These are phyloP conservation scores for Colletotrichum tanaceti DNA, from an alignment of 2,329 filamentous ascomycete species.

Conservation along the genomic window DNA sequence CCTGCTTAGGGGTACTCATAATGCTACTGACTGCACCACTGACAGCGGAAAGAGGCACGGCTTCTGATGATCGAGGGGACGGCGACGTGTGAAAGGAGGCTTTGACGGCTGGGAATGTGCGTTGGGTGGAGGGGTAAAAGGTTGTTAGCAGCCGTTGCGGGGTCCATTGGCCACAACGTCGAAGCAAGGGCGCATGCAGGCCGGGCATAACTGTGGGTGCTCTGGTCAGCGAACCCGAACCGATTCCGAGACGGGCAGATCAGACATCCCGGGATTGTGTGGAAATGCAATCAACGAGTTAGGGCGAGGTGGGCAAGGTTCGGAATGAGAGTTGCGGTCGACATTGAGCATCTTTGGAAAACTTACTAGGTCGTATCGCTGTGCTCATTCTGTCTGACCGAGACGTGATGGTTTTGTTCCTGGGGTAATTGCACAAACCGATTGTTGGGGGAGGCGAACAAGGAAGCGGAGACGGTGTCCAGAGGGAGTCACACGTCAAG, in stretches of 20 bases:
- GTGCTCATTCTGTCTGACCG: background rate
- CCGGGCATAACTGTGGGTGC: conserved; percentile 13
- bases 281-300: background rate
- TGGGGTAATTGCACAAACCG: background rate
- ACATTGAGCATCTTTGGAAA: background rate
- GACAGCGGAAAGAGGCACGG: conserved; percentile 23
- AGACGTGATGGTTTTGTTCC: background rate
- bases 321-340: background rate
- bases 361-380: conserved; percentile 11
- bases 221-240: conserved; percentile 26
- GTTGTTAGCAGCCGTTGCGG: conserved; percentile 21
- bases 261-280: background rate
- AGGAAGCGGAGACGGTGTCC: background rate
- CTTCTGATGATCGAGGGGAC: background rate
- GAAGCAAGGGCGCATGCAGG: conserved; percentile 22
- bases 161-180: conserved; percentile 18
- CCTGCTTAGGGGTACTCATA: conserved; percentile 9
- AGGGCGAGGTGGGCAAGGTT: too few species aligned
- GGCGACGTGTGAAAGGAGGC: background rate
- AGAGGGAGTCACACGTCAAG: background rate
- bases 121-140: conserved; percentile 5
- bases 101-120: background rate
- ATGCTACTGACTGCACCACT: background rate
- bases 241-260: conserved; percentile 13
- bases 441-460: too few species aligned